A percentile compares a stretch with the other conserved stretches of the same genome.
Evolutionary conservation across 129 eudicot genomes (phyloP).

Genomic region (Flaveria trinervia): DNA sequence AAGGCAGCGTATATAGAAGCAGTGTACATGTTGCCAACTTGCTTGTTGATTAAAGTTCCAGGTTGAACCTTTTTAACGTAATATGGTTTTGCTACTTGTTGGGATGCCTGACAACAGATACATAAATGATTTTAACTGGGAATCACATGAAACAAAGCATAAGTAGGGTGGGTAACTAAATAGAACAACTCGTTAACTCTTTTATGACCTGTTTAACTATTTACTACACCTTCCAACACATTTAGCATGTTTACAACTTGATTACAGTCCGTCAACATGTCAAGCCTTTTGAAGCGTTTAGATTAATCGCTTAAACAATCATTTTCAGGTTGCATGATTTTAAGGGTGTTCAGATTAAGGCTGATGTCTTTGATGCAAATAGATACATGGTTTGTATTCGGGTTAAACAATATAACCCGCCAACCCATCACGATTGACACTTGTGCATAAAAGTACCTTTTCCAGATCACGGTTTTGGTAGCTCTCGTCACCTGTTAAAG

Average conservation of each 20-base stretch:
- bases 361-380: not conserved
- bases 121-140: not conserved
- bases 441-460: conserved; percentile 44
- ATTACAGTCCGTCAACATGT: not conserved
- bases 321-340: not conserved
- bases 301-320: not conserved
- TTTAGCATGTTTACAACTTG: not conserved
- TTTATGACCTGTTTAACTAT: not conserved
- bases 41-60: conserved; percentile 71
- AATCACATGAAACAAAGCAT: not conserved
- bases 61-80: conserved; percentile 77
- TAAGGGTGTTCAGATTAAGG: not conserved
- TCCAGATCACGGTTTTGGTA: conserved; percentile 88
- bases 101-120: conserved; percentile 54
- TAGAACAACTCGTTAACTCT: not conserved
- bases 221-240: not conserved
- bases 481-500: conserved; percentile 68
- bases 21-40: conserved; percentile 91
- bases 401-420: not conserved
- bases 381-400: not conserved
- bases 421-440: not conserved
- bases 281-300: not conserved
- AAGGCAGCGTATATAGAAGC: conserved; percentile 85
- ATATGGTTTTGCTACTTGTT: conserved; percentile 69
- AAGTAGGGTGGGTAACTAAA: too few relatives aligned